A percentile compares a stretch with the other conserved stretches of the same genome.
These are phyloP conservation scores for Vitis labrusca DNA, from an alignment of 164 flowering plant species.

Conservation along the genomic window DNA sequence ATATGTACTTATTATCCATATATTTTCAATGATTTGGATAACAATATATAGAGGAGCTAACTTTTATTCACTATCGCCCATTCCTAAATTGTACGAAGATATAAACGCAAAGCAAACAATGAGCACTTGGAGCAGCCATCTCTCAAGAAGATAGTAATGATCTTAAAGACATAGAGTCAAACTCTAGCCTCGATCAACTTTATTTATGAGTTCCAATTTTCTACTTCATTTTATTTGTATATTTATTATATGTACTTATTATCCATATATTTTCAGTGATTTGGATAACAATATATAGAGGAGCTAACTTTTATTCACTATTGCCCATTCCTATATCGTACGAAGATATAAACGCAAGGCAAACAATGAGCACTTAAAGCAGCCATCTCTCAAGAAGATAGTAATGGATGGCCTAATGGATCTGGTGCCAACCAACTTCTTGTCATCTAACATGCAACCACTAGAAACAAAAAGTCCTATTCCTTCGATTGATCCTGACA, in stretches of 20 bases:
- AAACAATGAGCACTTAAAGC: slow-evolving; percentile 39
- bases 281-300: too few relatives aligned
- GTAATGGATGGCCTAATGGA: slow-evolving; percentile 45
- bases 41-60: not conserved
- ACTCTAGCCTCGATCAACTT: too few relatives aligned
- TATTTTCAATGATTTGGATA: too few relatives aligned
- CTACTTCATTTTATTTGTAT: too few relatives aligned
- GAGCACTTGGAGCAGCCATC: slow-evolving; percentile 56
- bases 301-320: not conserved
- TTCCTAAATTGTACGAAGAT: slow-evolving; percentile 26
- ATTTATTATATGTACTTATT: too few relatives aligned
- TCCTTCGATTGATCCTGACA: slow-evolving; percentile 27
- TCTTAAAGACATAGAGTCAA: too few relatives aligned
- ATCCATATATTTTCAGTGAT: too few relatives aligned
- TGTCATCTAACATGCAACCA: slow-evolving; percentile 36
- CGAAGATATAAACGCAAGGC: slow-evolving; percentile 68
- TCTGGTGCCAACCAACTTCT: slow-evolving; percentile 22
- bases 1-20: too few relatives aligned
- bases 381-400: slow-evolving; percentile 59
- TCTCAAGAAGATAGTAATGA: slow-evolving; percentile 49
- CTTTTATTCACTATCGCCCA: not conserved
- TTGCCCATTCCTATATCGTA: not conserved
- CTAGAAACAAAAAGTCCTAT: slow-evolving; percentile 24
- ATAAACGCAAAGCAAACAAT: slow-evolving; percentile 60
- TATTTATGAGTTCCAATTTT: too few relatives aligned